Conservation (phyloP, 148 eudicot genomes). For the Rhododendron ovatum region DNA sequence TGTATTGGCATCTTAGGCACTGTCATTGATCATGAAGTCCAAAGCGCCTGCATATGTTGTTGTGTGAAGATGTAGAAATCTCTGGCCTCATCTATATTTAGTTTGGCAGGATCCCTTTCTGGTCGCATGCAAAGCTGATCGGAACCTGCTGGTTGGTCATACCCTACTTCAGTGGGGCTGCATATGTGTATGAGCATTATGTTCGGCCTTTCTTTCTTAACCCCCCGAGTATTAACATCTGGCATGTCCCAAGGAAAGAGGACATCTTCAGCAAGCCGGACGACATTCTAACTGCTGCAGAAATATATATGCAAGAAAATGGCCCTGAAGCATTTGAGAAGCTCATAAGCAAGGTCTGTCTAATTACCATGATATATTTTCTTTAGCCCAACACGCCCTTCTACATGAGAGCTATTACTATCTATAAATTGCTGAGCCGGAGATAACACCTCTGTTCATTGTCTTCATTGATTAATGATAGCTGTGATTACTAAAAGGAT, state of each 20-base stretch:
- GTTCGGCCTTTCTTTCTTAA: slow-evolving; percentile 63
- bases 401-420: not conserved
- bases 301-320: slow-evolving; percentile 70
- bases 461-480: not conserved
- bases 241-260: slow-evolving; percentile 69
- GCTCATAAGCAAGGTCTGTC: slow-evolving; percentile 50
- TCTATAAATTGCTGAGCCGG: not conserved
- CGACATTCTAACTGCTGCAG: slow-evolving; percentile 73
- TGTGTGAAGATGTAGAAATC: not conserved
- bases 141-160: slow-evolving; percentile 91
- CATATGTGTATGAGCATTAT: slow-evolving; percentile 81
- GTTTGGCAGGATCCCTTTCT: slow-evolving; percentile 71
- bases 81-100: not conserved
- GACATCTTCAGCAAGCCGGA: slow-evolving; percentile 51
- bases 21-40: not conserved
- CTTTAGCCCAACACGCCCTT: not conserved
- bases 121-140: slow-evolving; percentile 83
- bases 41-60: not conserved
- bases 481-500: not conserved
- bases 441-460: not conserved
- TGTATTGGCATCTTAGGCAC: not conserved
- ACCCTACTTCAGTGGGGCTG: slow-evolving; percentile 96
- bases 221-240: slow-evolving; percentile 50
- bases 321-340: slow-evolving; percentile 66
- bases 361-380: not conserved